phyloP scores from a whole-genome alignment of 495 filamentous ascomycete species.

The Xylaria grammica region DNA sequence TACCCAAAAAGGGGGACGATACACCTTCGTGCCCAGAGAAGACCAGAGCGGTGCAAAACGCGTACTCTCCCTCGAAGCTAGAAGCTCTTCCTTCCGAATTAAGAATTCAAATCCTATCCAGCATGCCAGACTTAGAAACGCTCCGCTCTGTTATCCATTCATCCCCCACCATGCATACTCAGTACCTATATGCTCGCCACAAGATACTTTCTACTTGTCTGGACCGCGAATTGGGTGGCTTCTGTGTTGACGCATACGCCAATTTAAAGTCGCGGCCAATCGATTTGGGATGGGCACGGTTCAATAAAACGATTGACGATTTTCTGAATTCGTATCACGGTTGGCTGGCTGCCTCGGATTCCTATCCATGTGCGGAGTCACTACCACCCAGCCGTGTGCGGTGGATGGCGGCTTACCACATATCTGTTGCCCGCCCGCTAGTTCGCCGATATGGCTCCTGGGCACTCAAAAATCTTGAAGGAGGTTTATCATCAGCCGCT shows the following conservation, averaged over 20 bases:
- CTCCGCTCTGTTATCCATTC: slow-evolving; percentile 31
- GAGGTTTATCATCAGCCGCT: too few species aligned
- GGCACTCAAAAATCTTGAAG: not conserved
- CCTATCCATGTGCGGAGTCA: slow-evolving; percentile 8
- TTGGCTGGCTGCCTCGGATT: not conserved
- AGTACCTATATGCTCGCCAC: slow-evolving; percentile 31
- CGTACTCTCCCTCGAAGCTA: not conserved
- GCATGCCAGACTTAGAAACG: slow-evolving; percentile 20
- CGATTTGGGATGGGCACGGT: not conserved
- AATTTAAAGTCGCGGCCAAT: not conserved
- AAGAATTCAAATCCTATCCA: slow-evolving; percentile 22
- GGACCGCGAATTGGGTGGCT: not conserved
- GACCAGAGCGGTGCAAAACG: not conserved
- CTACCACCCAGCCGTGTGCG: slow-evolving; percentile 16
- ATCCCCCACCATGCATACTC: slow-evolving; percentile 37
- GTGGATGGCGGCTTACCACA: slow-evolving; percentile 28
- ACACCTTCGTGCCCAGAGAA: not conserved
- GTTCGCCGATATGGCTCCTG: slow-evolving; percentile 22
- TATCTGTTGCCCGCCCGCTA: slow-evolving; percentile 32
- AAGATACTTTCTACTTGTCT: slow-evolving; percentile 2
- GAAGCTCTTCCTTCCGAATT: slow-evolving; percentile 24
- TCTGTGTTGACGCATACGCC: slow-evolving; percentile 4
- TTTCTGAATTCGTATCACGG: not conserved
- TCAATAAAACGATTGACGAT: not conserved
- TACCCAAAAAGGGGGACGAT: not conserved